A percentile compares a stretch with the other conserved stretches of the same genome.
Evolutionary conservation across 2,329 filamentous ascomycete genomes (phyloP).

Genomic region (Cladosporium colombiae): DNA sequence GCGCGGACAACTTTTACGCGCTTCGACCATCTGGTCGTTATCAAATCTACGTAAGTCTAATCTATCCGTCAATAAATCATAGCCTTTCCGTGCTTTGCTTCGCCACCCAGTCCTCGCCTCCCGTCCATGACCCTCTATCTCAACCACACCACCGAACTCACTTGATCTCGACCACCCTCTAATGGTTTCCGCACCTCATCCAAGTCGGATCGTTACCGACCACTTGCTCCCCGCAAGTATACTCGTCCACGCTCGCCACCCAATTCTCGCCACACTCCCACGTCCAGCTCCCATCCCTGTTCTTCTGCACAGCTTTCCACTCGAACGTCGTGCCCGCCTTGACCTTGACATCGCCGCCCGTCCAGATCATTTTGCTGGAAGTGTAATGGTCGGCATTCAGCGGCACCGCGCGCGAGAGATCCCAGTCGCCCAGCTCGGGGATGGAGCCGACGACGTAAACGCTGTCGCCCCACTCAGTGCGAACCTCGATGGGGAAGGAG

Average conservation of each 20-base stretch:
- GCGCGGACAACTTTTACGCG: neutral
- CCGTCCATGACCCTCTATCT: too few species aligned
- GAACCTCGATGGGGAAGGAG: conserved; percentile 9
- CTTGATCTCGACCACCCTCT: too few species aligned
- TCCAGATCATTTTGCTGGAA: conserved; percentile 61
- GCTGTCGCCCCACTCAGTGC: conserved; percentile 60
- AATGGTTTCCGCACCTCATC: conserved; percentile 4
- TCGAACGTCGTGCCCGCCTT: conserved; percentile 57
- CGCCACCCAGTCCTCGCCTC: neutral
- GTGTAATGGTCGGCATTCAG: conserved; percentile 55
- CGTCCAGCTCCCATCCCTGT: conserved; percentile 52
- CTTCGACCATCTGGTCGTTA: neutral
- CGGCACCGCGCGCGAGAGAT: conserved; percentile 52
- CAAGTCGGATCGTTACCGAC: conserved; percentile 1
- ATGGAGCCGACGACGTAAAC: conserved; percentile 66
- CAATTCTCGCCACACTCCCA: conserved; percentile 55
- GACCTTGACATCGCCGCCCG: conserved; percentile 51
- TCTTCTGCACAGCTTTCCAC: conserved; percentile 69
- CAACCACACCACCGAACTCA: neutral
- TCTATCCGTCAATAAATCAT: neutral
- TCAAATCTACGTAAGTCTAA: neutral
- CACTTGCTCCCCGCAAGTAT: conserved; percentile 4
- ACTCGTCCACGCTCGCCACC: conserved; percentile 3
- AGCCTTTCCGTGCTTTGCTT: neutral
- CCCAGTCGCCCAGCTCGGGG: conserved; percentile 62